These are phyloP conservation scores for Cucurbitaria berberidis DNA, from an alignment of 2,329 filamentous ascomycete genomes.

Conservation along the genomic window DNA sequence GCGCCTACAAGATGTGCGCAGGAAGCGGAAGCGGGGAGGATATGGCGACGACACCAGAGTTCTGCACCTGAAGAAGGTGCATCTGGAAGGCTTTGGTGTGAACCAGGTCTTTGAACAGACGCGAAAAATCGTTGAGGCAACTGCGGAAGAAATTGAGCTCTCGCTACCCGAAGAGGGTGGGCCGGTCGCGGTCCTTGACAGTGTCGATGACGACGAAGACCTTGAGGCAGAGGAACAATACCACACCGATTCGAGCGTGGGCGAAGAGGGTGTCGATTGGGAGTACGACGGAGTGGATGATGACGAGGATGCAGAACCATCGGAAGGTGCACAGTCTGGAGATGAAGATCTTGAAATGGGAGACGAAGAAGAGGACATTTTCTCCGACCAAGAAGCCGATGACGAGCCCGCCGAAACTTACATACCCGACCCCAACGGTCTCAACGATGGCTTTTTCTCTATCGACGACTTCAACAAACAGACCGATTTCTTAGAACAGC, in stretches of 20 bases:
- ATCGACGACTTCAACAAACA: constrained; percentile 97
- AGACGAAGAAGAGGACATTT: constrained; percentile 40
- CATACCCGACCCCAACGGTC: constrained; percentile 75
- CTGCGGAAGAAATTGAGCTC: constrained; percentile 61
- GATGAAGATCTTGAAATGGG: constrained; percentile 41
- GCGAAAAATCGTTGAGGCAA: constrained; percentile 76
- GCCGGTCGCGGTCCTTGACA: constrained; percentile 21
- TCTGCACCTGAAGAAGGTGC: constrained; percentile 80
- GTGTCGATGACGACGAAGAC: constrained; percentile 44
- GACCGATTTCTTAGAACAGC: constrained; percentile 85
- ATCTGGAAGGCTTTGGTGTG: constrained; percentile 85
- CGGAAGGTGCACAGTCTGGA: constrained; percentile 39
- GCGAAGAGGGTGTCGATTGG: constrained; percentile 44
- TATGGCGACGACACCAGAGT: constrained; percentile 57
- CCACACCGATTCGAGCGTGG: constrained; percentile 35
- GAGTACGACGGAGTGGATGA: constrained; percentile 43
- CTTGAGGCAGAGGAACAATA: constrained; percentile 38
- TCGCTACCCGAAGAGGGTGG: constrained; percentile 48
- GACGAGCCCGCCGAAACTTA: constrained; percentile 62
- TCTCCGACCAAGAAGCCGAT: constrained; percentile 51
- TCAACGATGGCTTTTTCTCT: constrained; percentile 98
- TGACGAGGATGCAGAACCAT: constrained; percentile 33
- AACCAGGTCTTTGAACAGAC: constrained; percentile 95
- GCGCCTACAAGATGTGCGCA: constrained; percentile 70
- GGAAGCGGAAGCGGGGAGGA: constrained; percentile 76